Conservation (phyloP, 2,329 filamentous ascomycete species). For the Alternaria rosae region DNA sequence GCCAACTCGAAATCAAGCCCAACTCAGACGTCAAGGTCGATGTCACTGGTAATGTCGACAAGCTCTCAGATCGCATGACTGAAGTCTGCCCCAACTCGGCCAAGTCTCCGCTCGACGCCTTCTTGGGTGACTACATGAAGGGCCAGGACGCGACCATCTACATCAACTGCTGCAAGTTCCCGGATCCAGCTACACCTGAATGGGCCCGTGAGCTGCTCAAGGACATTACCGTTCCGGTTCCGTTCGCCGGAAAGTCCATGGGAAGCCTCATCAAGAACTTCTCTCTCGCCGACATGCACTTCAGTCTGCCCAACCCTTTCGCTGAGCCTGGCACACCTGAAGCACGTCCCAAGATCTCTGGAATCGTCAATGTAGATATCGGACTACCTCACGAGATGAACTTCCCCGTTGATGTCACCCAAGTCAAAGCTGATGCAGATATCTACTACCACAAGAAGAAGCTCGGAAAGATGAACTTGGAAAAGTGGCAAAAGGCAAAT, state of each 20-base stretch:
- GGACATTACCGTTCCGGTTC: constrained; percentile 82
- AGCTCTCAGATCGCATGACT: constrained; percentile 77
- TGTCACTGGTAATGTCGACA: constrained; percentile 73
- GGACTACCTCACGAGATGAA: constrained; percentile 85
- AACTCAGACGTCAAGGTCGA: constrained; percentile 71
- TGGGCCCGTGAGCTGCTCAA: constrained; percentile 85
- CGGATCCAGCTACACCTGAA: constrained; percentile 71
- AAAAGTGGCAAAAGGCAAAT: constrained; percentile 83
- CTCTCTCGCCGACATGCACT: constrained; percentile 83
- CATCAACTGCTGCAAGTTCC: constrained; percentile 77
- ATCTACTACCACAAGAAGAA: constrained; percentile 80
- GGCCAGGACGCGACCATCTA: constrained; percentile 81
- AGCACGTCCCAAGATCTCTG: constrained; percentile 80
- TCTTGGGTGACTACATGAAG: constrained; percentile 82
- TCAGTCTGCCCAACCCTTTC: constrained; percentile 80
- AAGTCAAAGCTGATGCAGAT: constrained; percentile 78
- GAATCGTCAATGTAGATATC: constrained; percentile 80
- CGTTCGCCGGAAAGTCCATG: constrained; percentile 81
- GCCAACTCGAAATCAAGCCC: constrained; percentile 71
- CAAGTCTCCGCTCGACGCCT: constrained; percentile 82
- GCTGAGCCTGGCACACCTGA: constrained; percentile 78
- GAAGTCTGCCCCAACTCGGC: constrained; percentile 76
- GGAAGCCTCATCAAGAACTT: constrained; percentile 88
- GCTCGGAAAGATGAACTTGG: constrained; percentile 80
- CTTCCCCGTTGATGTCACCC: constrained; percentile 79